Evolutionary conservation across 2,329 filamentous ascomycete species (phyloP).

Genomic region (Sporothrix pseudoabietina): DNA sequence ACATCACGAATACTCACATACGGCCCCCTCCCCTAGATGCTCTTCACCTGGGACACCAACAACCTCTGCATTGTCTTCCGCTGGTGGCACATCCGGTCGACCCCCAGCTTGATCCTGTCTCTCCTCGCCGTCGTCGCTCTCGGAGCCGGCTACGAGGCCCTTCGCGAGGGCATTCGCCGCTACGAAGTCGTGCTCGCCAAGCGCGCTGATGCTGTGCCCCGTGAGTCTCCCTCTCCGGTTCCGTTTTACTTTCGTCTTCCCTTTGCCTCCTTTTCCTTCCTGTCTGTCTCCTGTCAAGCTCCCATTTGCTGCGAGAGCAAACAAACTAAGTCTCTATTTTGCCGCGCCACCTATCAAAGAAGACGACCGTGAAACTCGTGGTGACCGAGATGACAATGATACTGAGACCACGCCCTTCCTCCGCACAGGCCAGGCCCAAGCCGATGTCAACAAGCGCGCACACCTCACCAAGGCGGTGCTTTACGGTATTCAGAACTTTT

Average conservation of each 20-base stretch:
- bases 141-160: slow-evolving; percentile 88
- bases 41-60: slow-evolving; percentile 93
- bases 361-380: slow-evolving; percentile 24
- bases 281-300: slow-evolving; percentile 2
- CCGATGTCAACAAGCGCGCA: slow-evolving; percentile 63
- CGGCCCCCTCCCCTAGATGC: slow-evolving; percentile 65
- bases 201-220: slow-evolving; percentile 53
- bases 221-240: slow-evolving; percentile 46
- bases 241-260: neutral
- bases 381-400: slow-evolving; percentile 46
- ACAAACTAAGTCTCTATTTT: slow-evolving; percentile 27
- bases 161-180: slow-evolving; percentile 73
- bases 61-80: slow-evolving; percentile 96
- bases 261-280: neutral
- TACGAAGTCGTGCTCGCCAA: slow-evolving; percentile 67
- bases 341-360: slow-evolving; percentile 6
- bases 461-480: slow-evolving; percentile 79
- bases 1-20: neutral
- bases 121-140: slow-evolving; percentile 80
- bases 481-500: slow-evolving; percentile 94
- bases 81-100: slow-evolving; percentile 81
- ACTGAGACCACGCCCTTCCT: slow-evolving; percentile 66
- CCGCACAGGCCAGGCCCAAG: slow-evolving; percentile 72
- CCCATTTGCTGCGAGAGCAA: slow-evolving; percentile 20
- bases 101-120: slow-evolving; percentile 74